Evolutionary conservation across 2,329 filamentous ascomycete species (phyloP), one percentile per base, ranked within the genome.

Genomic region (Sarocladium kiliense): DNA sequence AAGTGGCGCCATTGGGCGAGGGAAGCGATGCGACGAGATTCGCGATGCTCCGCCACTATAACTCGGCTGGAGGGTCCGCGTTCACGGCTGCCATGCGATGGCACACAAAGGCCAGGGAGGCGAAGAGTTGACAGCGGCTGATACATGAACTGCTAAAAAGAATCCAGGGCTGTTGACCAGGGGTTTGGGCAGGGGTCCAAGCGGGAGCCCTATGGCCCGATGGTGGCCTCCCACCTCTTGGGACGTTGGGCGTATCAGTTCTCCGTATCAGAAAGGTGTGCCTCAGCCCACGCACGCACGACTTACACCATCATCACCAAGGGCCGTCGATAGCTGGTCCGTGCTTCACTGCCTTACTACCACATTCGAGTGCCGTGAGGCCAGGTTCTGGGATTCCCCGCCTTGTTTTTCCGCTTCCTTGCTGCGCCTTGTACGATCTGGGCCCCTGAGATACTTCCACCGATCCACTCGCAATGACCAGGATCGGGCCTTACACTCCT

Each of bases 71-170:
- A 30, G 44, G 23, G 4, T 23, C 7, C 7, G 18, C 41, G 41
- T 23, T 44, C n/a, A 44, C 7, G 44, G 44, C 25, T 47, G 25
- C 44, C 44, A 47, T 23, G 44, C 44, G 44, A 18, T 36, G 14
- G n/a, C 27, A 18, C 30, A 36, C 21, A 16, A 34, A 12, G 30
- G n/a, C 47, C 27, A 32, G 25, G 27, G 27, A 36, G 23, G 25
- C 23, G 47, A 51, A 51, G 47, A 36, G 47, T 51, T 51, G 47
- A 36, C 47, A 51, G 47, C 47, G 47, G 27, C 5, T 51, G 47
- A 34, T 36, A 51, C 27, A 51, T 30, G 23, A 32, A 18, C 23
- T 32, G 4, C 21, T 23, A 10, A n/a, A 34, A 12, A 23, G 47
- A 5, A 23, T 51, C 7, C 27, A 14, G 7, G 23, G n/a, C 27